A percentile compares a stretch with the other conserved stretches of the same genome.
These are phyloP conservation scores for Pseudonectria foliicola DNA, from an alignment of 2,329 filamentous ascomycete genomes.

Conservation along the genomic window DNA sequence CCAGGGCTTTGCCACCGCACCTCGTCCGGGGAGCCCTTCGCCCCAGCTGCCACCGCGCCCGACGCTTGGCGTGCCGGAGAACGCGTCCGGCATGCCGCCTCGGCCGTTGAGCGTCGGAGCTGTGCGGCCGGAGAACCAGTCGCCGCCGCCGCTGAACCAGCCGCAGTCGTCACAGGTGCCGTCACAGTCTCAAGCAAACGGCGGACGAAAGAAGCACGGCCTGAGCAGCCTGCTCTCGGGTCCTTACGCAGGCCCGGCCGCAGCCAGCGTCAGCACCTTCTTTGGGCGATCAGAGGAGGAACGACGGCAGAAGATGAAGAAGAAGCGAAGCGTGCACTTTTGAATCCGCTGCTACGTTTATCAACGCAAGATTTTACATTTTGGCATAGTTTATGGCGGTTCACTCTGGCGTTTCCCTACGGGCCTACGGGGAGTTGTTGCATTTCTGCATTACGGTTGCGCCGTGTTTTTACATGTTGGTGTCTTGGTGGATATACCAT, in stretches of 20 bases:
- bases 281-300: constrained; percentile 31
- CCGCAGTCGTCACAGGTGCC: constrained; percentile 17
- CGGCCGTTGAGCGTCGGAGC: constrained; percentile 45
- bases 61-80: constrained; percentile 13
- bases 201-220: constrained; percentile 17
- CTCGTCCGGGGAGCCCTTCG: constrained; percentile 15
- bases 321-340: constrained; percentile 43
- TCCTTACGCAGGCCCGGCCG: constrained; percentile 32
- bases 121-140: constrained; percentile 9
- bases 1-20: constrained; percentile 27
- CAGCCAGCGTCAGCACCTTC: constrained; percentile 40
- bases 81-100: constrained; percentile 25
- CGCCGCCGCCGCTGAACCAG: constrained; percentile 12
- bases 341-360: constrained; percentile 12
- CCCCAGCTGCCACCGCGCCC: constrained; percentile 29
- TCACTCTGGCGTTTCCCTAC: too few relatives aligned
- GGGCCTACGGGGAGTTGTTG: too few relatives aligned
- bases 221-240: constrained; percentile 24
- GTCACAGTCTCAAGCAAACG: constrained; percentile 4
- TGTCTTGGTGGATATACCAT: too few relatives aligned
- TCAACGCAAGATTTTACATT: constrained; percentile 2
- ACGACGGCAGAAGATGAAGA: constrained; percentile 35
- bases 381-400: constrained; percentile 2
- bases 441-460: too few relatives aligned
- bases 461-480: too few relatives aligned